A percentile compares a stretch with the other conserved stretches of the same genome.
These are phyloP conservation scores for Protostelium mycophagum DNA, from an alignment of 78 protist genomes.

Conservation along the genomic window DNA sequence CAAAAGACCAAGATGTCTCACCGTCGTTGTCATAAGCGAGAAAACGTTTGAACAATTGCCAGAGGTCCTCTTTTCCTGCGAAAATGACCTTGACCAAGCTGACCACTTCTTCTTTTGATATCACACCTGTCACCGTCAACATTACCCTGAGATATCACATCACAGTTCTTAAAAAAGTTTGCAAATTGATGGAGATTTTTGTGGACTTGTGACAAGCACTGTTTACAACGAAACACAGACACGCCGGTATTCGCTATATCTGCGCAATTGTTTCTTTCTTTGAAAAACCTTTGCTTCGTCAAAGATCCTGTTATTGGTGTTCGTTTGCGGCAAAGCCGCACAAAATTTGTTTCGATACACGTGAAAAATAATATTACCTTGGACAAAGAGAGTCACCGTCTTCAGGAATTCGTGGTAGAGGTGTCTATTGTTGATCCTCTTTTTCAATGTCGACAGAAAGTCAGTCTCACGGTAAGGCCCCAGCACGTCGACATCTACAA, in stretches of 20 bases:
- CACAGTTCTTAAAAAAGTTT: too few species aligned
- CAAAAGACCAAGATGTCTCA: too few species aligned
- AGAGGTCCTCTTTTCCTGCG: not conserved
- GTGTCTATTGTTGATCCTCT: not conserved
- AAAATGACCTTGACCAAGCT: not conserved
- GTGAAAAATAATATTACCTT: too few species aligned
- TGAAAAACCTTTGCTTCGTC: too few species aligned
- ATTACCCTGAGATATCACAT: not conserved
- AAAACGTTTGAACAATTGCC: not conserved
- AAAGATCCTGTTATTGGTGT: too few species aligned
- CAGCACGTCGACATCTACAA: not conserved
- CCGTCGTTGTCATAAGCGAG: not conserved
- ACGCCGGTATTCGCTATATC: too few species aligned
- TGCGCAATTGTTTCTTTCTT: too few species aligned
- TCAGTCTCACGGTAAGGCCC: not conserved
- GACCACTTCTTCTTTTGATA: not conserved
- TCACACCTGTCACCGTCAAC: not conserved
- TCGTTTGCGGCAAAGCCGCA: too few species aligned
- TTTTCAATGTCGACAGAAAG: not conserved
- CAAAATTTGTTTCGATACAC: too few species aligned
- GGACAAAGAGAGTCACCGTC: not conserved
- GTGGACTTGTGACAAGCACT: too few species aligned
- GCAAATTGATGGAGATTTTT: too few species aligned
- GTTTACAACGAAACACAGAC: too few species aligned
- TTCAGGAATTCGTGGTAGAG: not conserved